Percentiles rank a stretch among this genome's conserved stretches.
These are phyloP conservation scores for Polychaeton citri DNA, from an alignment of 2,329 filamentous ascomycete genomes.

Conservation along the genomic window DNA sequence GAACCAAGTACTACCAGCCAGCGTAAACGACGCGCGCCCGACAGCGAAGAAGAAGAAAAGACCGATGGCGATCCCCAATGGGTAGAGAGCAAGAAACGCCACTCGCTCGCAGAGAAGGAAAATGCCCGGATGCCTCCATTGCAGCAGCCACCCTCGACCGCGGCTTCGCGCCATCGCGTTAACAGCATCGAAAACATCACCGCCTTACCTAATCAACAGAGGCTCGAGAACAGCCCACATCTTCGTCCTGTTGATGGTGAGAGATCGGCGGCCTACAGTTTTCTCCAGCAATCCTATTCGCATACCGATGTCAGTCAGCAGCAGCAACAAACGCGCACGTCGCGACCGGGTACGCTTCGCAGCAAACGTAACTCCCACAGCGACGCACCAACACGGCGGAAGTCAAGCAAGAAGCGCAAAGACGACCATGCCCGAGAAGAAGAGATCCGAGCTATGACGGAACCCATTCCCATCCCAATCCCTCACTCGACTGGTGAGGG, in stretches of 20 bases:
- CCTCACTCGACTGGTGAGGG: conserved; percentile 32
- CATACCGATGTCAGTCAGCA: conserved; percentile 15
- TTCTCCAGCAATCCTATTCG: conserved; percentile 18
- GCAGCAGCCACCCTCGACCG: conserved; percentile 5
- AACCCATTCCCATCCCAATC: conserved; percentile 47
- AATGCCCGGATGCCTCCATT: not conserved
- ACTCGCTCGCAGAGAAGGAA: conserved; percentile 1
- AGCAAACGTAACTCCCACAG: conserved; percentile 30
- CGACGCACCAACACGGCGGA: conserved; percentile 38
- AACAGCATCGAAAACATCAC: conserved; percentile 33
- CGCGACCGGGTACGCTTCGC: conserved; percentile 20
- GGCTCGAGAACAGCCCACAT: conserved; percentile 34
- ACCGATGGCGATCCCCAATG: conserved; percentile 1
- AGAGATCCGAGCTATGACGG: conserved; percentile 76
- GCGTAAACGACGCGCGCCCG: conserved; percentile 4
- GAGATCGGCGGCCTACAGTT: conserved; percentile 26
- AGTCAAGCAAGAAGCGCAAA: conserved; percentile 60
- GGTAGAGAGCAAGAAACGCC: conserved; percentile 4
- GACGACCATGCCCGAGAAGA: conserved; percentile 68
- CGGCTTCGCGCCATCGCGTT: conserved; percentile 9
- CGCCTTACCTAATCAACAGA: conserved; percentile 28
- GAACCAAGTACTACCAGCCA: conserved; percentile 1
- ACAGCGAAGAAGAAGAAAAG: conserved; percentile 6
- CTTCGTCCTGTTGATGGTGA: conserved; percentile 29
- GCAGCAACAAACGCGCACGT: conserved; percentile 7